Evolutionary conservation across 2,329 filamentous ascomycete genomes (phyloP), one percentile per base, ranked within the genome.

Genomic region (Fusarium sp.): DNA sequence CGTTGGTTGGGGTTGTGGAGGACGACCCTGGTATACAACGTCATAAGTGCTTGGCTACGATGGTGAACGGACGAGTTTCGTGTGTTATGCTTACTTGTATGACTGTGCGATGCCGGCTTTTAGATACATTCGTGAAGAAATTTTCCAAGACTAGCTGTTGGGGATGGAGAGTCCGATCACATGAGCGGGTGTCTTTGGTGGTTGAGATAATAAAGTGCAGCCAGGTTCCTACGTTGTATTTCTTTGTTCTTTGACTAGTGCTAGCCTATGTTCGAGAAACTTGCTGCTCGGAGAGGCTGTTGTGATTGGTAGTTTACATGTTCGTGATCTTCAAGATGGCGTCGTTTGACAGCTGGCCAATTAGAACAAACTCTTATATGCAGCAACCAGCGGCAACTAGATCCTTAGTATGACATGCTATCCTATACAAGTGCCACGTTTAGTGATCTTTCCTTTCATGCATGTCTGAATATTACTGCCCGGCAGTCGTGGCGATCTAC

Each of bases 1-100:
- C 61, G 66, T 69, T 69, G 66, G 66, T 11, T 52, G 36, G 13
- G 21, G 44, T 33, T 55, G 66, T 67, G 66, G 62, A 63, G 66
- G 66, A 55, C 2, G 11, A 21, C 24, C 44, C 52, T 67, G 22
- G 62, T 52, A 15, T 24, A 43, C 8, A 63, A 67, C 66, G 66
- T 70, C 66, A 70, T 69, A 13, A 53, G 24, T 9, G 19, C 60
- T 65, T 65, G 60, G 60, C 60, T 65, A 3, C 15, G 6, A 59
- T 39, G 26, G 26, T 55, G 5, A 38, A 39, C 17, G 14, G 17
- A 22, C 13, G 39, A 58, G 34, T 19, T 28, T 45, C 31, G 19
- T 8, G 7, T 15, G 46, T 34, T 38, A 38, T 28, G 31, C n/a
- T 44, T 38, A 49, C 42, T 58, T 50, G 49, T 21, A 26, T 40